Evolutionary conservation across 768 basidiomycete genomes (phyloP), one percentile per base, ranked within the genome.

Genomic region (Leccinum rimulosum): DNA sequence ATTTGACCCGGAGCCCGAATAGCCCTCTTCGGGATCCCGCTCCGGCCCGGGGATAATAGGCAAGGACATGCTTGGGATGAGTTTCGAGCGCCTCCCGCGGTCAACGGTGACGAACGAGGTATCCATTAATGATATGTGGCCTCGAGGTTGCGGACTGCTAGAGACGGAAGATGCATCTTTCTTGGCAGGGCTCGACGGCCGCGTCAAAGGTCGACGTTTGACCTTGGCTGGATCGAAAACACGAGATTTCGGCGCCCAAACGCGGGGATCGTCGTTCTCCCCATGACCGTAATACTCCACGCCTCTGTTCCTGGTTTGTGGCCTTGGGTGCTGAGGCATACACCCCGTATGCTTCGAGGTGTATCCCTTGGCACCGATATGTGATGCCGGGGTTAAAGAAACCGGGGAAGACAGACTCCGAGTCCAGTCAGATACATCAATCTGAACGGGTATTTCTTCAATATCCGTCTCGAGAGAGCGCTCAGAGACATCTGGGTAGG

Each of bases 171-270:
- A 54, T 9, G 19, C 17, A 19, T 19, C 8, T 12, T 11, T 30
- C 49, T 70, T 72, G 3, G 12, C 40, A 17, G 68, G 68, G 48
- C 68, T 70, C n/a, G 70, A 52, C 12, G 70, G 56, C 38, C 68
- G 64, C 30, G 66, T 66, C 52, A 36, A 31, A 43, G 68, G 63
- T 54, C 62, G 52, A 43, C 58, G 47, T 50, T 72, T 72, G 48
- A 74, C 54, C 50, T 65, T 70, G 58, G 57, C 61, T 14, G 70
- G 66, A 53, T 74, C 60, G 47, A 70, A 74, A 31, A 55, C 14
- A 9, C 64, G 72, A 22, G 63, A 31, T 49, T 55, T 54, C 6
- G 72, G 71, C 43, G 61, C 54, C 71, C 72, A 74, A 17, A 72
- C 14, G 9, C 71, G 71, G 51, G 72, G 38, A 54, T 72, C 72